Evolutionary conservation across 2,329 filamentous ascomycete species (phyloP).

Genomic region (Rhynchosporium secalis): DNA sequence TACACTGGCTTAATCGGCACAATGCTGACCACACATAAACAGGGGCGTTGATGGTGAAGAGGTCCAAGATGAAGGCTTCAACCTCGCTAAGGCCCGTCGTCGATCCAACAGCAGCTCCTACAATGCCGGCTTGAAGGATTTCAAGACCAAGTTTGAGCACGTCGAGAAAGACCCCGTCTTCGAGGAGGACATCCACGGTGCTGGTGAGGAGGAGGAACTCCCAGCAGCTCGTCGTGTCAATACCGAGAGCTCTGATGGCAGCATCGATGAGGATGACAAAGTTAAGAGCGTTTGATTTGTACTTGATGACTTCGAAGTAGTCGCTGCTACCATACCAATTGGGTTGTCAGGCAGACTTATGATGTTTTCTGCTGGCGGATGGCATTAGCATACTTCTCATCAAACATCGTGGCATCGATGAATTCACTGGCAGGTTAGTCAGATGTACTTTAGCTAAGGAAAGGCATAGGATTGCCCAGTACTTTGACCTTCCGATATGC

Average conservation of each 20-base stretch:
- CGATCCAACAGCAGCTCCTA: conserved; percentile 87
- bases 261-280: conserved; percentile 43
- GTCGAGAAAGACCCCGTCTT: conserved; percentile 89
- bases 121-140: conserved; percentile 68
- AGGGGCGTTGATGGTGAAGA: conserved; percentile 88
- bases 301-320: conserved; percentile 20
- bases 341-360: conserved; percentile 27
- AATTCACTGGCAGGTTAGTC: conserved; percentile 28
- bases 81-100: conserved; percentile 80
- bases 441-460: conserved; percentile 34
- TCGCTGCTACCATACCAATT: conserved; percentile 22
- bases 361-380: conserved; percentile 32
- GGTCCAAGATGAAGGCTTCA: conserved; percentile 80
- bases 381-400: conserved; percentile 32
- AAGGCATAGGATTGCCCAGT: conserved; percentile 41
- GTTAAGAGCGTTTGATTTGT: conserved; percentile 42
- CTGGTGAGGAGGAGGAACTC: conserved; percentile 41
- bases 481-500: conserved; percentile 17
- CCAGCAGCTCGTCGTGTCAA: conserved; percentile 36
- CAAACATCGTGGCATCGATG: conserved; percentile 27
- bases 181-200: conserved; percentile 80
- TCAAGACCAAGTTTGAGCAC: conserved; percentile 97
- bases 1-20: conserved; percentile 14
- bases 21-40: conserved; percentile 26
- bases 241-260: conserved; percentile 38